These are phyloP conservation scores for Globisporangium parvum DNA, from an alignment of 352 stramenopile genomes.

Conservation along the genomic window DNA sequence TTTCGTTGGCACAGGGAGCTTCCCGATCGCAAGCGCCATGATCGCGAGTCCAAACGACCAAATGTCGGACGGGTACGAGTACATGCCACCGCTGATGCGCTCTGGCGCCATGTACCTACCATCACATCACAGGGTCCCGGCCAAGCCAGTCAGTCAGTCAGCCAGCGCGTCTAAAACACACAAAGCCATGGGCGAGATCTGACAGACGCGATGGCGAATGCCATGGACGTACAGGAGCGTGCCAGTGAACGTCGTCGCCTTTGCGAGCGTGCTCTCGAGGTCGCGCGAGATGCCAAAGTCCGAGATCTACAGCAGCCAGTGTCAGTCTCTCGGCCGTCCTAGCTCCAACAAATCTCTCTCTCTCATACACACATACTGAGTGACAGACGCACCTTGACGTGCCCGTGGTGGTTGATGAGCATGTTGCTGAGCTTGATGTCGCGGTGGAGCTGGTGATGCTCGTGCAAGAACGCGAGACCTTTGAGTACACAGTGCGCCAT, in stretches of 20 bases:
- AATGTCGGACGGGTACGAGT: slow-evolving; percentile 84
- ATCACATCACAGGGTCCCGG: not conserved
- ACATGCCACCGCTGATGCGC: slow-evolving; percentile 87
- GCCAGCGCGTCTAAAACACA: too few relatives aligned
- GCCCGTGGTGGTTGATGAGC: slow-evolving; percentile 80
- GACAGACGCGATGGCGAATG: not conserved
- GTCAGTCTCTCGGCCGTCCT: not conserved
- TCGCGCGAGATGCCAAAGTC: slow-evolving; percentile 83
- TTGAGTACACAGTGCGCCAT: slow-evolving; percentile 74
- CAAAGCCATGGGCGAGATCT: not conserved
- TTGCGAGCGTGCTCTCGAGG: slow-evolving; percentile 78
- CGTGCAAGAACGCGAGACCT: slow-evolving; percentile 86
- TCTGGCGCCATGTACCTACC: slow-evolving; percentile 90
- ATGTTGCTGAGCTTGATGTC: slow-evolving; percentile 96
- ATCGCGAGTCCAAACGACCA: slow-evolving; percentile 79
- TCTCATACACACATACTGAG: too few relatives aligned
- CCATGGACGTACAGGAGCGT: slow-evolving; percentile 71
- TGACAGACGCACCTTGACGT: slow-evolving; percentile 52
- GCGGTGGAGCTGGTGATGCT: slow-evolving; percentile 87
- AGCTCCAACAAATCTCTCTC: not conserved
- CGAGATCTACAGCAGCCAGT: slow-evolving; percentile 43
- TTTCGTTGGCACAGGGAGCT: slow-evolving; percentile 73
- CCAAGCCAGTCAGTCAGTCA: too few relatives aligned
- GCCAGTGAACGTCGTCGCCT: slow-evolving; percentile 87
- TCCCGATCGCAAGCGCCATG: slow-evolving; percentile 85